These are phyloP conservation scores for Penicillium lagena DNA, from an alignment of 495 filamentous ascomycete genomes.

Conservation along the genomic window DNA sequence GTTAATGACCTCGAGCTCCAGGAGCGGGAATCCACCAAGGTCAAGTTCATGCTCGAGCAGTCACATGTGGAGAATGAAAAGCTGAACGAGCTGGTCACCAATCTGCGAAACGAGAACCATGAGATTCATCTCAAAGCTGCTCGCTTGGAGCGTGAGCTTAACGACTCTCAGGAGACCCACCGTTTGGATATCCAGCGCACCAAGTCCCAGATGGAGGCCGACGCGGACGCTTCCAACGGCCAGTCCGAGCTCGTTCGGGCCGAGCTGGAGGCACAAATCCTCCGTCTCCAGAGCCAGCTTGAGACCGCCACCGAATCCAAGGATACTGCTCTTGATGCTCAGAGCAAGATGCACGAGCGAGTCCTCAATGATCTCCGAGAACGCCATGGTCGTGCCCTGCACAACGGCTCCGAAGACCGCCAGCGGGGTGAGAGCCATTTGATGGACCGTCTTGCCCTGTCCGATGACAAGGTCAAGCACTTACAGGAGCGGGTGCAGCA, in stretches of 20 bases:
- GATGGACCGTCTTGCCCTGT: conserved; percentile 64
- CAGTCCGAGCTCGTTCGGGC: conserved; percentile 74
- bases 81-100: conserved; percentile 57
- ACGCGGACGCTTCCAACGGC: conserved; percentile 74
- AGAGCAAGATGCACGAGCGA: conserved; percentile 63
- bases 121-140: conserved; percentile 54
- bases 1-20: conserved; percentile 68
- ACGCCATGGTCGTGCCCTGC: conserved; percentile 67
- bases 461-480: conserved; percentile 72
- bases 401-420: conserved; percentile 65
- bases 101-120: conserved; percentile 62
- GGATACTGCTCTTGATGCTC: conserved; percentile 59
- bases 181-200: conserved; percentile 72
- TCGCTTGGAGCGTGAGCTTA: conserved; percentile 74
- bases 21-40: conserved; percentile 59
- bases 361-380: conserved; percentile 54
- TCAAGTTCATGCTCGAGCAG: conserved; percentile 49
- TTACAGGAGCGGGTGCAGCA: conserved; percentile 74
- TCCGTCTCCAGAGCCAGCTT: conserved; percentile 59
- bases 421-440: conserved; percentile 62
- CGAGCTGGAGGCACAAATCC: conserved; percentile 67
- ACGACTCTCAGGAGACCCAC: conserved; percentile 71
- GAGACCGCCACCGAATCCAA: conserved; percentile 60
- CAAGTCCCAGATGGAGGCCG: conserved; percentile 67
- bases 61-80: conserved; percentile 48